These are phyloP conservation scores for Gomphus bonarii DNA, from an alignment of 1,284 basidiomycete species.

Conservation along the genomic window DNA sequence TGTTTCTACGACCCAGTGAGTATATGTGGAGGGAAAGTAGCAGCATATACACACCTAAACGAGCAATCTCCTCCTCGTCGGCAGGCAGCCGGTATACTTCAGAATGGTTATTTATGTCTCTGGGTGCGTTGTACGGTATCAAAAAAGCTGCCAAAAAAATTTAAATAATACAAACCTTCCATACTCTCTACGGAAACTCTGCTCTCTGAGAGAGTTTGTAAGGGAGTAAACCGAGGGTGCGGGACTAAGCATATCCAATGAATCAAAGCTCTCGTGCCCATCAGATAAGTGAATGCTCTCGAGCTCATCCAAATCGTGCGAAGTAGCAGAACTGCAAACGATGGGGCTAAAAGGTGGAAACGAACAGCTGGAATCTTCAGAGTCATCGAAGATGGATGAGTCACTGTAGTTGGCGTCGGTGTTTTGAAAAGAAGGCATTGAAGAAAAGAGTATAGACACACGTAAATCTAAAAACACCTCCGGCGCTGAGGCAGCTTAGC, in stretches of 20 bases:
- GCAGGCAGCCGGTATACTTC: conserved; percentile 67
- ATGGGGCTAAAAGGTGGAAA: background rate
- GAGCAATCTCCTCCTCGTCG: conserved; percentile 61
- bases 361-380: background rate
- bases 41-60: conserved; percentile 40
- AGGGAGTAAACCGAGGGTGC: conserved; percentile 57
- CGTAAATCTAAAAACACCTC: background rate
- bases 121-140: background rate
- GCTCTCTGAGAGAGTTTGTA: conserved; percentile 48
- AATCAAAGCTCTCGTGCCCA: too few relatives aligned
- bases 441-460: background rate
- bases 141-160: background rate
- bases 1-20: conserved; percentile 32
- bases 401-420: background rate
- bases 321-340: background rate
- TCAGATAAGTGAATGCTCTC: background rate
- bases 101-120: conserved; percentile 56
- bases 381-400: background rate
- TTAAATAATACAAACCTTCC: conserved; percentile 33
- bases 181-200: conserved; percentile 52
- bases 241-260: conserved; percentile 22
- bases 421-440: background rate
- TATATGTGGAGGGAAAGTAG: background rate
- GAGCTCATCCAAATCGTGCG: background rate
- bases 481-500: too few relatives aligned